A percentile compares a stretch with the other conserved stretches of the same genome.
These are phyloP conservation scores for Fabrea salina DNA, from an alignment of 169 alveolate species.

Conservation along the genomic window DNA sequence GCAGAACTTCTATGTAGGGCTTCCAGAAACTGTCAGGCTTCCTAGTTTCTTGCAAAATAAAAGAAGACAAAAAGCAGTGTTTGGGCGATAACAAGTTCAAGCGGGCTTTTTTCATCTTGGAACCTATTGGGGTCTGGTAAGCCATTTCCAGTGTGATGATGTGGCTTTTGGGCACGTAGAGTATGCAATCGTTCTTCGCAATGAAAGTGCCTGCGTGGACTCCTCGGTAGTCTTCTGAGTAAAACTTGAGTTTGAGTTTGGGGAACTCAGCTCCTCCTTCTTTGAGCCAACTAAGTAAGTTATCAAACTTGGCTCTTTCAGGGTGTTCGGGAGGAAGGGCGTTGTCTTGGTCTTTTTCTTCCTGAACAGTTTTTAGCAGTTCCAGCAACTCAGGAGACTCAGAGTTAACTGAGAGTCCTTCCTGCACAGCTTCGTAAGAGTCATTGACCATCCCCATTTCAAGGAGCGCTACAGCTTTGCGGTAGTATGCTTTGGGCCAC, in stretches of 20 bases:
- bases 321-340: constrained; percentile 40
- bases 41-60: constrained; percentile 61
- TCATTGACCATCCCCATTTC: constrained; percentile 11
- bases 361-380: background rate
- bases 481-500: constrained; percentile 2
- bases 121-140: constrained; percentile 58
- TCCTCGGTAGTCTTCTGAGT: constrained; percentile 63
- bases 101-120: constrained; percentile 52
- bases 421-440: constrained; percentile 10
- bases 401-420: constrained; percentile 7
- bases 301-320: constrained; percentile 43
- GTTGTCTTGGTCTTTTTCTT: constrained; percentile 22
- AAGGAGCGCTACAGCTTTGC: constrained; percentile 6
- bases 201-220: constrained; percentile 40
- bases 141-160: constrained; percentile 82
- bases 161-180: constrained; percentile 62
- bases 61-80: constrained; percentile 74
- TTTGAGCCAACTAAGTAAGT: constrained; percentile 48
- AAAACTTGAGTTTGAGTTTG: constrained; percentile 53
- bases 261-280: constrained; percentile 54
- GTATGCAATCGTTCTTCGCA: constrained; percentile 52
- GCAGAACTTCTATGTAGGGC: constrained; percentile 75
- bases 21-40: constrained; percentile 55
- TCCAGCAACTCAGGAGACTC: background rate
- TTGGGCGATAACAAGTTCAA: constrained; percentile 74